Evolutionary conservation across 2,329 filamentous ascomycete genomes (phyloP), one percentile per base, ranked within the genome.

Genomic region (Botrytis aclada): DNA sequence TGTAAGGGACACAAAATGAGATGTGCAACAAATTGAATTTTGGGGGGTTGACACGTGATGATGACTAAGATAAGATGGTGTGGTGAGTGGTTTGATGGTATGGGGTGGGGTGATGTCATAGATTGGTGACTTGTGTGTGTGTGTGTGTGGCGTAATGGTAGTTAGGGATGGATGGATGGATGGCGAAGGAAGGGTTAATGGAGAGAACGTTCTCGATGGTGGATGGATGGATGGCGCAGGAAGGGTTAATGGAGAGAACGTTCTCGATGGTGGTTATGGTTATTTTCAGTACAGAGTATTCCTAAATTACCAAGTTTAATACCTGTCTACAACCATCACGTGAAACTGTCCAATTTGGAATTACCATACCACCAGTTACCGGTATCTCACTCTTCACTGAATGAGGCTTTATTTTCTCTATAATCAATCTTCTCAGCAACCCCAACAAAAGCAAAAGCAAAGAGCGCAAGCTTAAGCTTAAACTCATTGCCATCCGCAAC

Each of bases 11-110:
- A 56, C 29, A 54, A 32, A 29, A 29, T 56, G 7, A 56, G 51
- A 56, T 29, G 1, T 56, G n/a, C 51, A 56, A 56, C 51, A 56
- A 56, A 18, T 18, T 4, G 16, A 18, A 4, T 32, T 9, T 0
- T 3, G 7, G 14, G 6, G 5, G 2, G 1, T 8, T 1, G 0
- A 0, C 51, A 56, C 51, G n/a, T 56, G 51, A 29, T 16, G 6
- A 0, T 29, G 47, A 25, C 47, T 14, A 29, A 54, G 47, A 54
- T 39, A 12, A 10, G 37, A 10, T 10, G 37, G 37, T 10, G 8
- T 18, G 45, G 1, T 47, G 45, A 47, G 4, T 34, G 34, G 34
- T 34, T 20, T 20, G 18, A 45, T 45, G n/a, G n/a, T n/a, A n/a
- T n/a, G n/a, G n/a, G n/a, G n/a, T 18, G 7, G 18, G 47, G 51